Evolutionary conservation across 345 rosid genomes (phyloP), one percentile per base, ranked within the genome.

Genomic region (Eucalyptus polyanthemos): DNA sequence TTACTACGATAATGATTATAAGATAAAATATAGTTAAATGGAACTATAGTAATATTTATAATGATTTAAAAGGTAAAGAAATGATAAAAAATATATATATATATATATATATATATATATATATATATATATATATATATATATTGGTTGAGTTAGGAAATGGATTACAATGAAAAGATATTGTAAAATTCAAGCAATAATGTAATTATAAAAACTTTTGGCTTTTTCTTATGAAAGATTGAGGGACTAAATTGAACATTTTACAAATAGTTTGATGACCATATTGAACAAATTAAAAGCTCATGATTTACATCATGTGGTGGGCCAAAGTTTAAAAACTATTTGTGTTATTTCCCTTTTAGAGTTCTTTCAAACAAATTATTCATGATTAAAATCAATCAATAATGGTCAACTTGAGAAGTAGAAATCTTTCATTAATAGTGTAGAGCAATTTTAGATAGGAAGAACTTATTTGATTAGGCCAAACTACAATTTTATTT

Each of bases 221-320:
- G 3, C 14, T n/a, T 62, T 65, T 34, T 12, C 17, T 1, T 17
- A 9, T 72, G 44, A 34, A n/a, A 69, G 40, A 2, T 34, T 34
- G 44, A 34, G 7, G 80, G 80, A 69, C 24, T 69, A 69, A 69
- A 72, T 72, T 19, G 44, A 37, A 69, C 4, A 65, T 67, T 67
- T 67, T 69, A 69, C 2, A 2, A 69, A 69, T 31, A 69, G 6
- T 31, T 69, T 69, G 13, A 69, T 5, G 4, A 16, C 7, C 12
- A 0, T 1, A 31, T 69, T 9, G 4, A 69, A 31, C 1, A 4
- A 31, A 69, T 31, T 69, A 0, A 8, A 31, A 69, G 24, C 37
- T 31, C 17, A 62, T 27, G 4, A 9, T 27, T 62, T 4, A 37
- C 14, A 37, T 72, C 11, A 21, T 3, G 6, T 12, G 22, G 16